Base-by-base conservation (phyloP, 805 yeast genomes). In the Ogataea nitratoaversa region DNA sequence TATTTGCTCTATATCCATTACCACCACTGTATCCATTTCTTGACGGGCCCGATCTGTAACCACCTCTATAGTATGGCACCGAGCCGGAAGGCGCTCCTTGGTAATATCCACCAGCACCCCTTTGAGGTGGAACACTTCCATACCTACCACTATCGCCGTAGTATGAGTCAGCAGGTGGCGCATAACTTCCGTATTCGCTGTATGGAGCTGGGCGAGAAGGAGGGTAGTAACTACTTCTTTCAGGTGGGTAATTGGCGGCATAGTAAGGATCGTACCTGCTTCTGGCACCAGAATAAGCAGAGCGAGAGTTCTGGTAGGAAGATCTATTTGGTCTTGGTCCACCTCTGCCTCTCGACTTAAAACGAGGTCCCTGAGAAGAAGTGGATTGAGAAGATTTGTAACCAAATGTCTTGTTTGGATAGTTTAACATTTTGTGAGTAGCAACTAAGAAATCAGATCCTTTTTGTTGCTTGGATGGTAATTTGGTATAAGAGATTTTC, bases 401-500 rank as follows among this genome's bases (percentile, higher is more conserved):
- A 9, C 64, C 67, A 25, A 60, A 57, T 3, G 59, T 50, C 27
- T 53, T 46, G 37, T 59, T 59, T n/a, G 62, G 54, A 39, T 62
- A 59, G 43, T 62, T 63, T 19, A 58, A 41, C 66, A 62, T 59
- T 29, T 45, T 51, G 41, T 63, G 66, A 1, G 55, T 46, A 11
- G 59, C 66, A 8, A 55, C 57, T 34, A 53, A 44, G 41, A 57
- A 57, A 1, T 47, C 58, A 5, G 54, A 44, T 17, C 57, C 61
- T 19, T 44, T 45, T 23, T 47, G 47, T 39, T 41, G 48, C 30
- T 61, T 68, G 9, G 64, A 67, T 5, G 64, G 67, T 29, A 53
- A 49, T 9, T 42, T 51, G 20, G 56, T 61, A 43, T 65, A 71
- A 14, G 61, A 59, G n/a, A 71, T 52, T 37, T 62, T 62, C 76